Base-by-base conservation (phyloP, 2,329 filamentous ascomycete species). In the Alternaria ventricosa region DNA sequence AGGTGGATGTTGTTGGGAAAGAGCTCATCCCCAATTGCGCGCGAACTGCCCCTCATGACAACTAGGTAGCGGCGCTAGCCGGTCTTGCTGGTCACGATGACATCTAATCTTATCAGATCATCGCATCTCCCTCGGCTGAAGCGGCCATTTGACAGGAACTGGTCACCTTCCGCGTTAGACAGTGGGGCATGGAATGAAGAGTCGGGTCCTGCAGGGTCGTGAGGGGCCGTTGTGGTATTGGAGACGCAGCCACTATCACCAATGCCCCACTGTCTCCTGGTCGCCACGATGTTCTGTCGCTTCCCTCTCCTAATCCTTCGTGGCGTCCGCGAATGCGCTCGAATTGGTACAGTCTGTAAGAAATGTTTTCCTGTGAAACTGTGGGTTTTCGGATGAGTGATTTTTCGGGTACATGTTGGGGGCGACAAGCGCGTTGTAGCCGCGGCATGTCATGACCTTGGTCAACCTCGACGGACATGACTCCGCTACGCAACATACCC, bases 61-160 rank as follows among this genome's bases (percentile, higher is more conserved):
- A 20, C 30, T 20, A 18, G n/a, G 22, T 22, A 27, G 12, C 36
- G 44, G 12, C 43, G 36, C 60, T 58, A 65, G 49, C 46, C 36
- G 30, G 43, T 27, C 47, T 23, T 30, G n/a, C 12, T 45, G 20
- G 41, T 55, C 43, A 63, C 53, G 20, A 30, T 49, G 56, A 50
- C 61, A 64, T 62, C 56, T 65, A 67, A 67, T 67, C 65, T 67
- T 62, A 67, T 67, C 65, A 57, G 62, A 67, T 67, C 43, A 60
- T 63, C 65, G 60, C 47, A 46, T 18, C 36, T 54, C 12, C 1
- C 47, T 62, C 60, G 47, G 45, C 43, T 18, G 30, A 60, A 13
- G 30, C 53, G 43, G 18, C 22, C 10, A 43, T 43, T 20, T 25
- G 18, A 25, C 27, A 15, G 43, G 30, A 36, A 47, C 28, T 36